Conservation (phyloP, 2,329 filamentous ascomycete genomes). For the Aspergillus flavus region DNA sequence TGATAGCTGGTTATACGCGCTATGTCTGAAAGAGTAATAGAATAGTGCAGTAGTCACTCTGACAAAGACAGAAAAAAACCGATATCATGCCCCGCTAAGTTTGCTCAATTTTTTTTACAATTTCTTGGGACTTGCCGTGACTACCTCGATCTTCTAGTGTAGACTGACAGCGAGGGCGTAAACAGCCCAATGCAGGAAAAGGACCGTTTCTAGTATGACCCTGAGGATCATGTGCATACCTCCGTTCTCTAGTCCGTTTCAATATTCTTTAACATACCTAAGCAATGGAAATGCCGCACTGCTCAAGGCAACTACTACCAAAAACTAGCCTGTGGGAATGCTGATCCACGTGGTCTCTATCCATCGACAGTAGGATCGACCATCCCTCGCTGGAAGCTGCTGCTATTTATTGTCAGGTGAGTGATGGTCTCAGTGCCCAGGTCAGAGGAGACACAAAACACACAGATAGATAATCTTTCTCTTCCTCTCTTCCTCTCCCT, state of each 20-base stretch:
- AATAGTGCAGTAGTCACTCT: background rate
- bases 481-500: background rate
- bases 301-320: background rate
- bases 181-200: background rate
- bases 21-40: background rate
- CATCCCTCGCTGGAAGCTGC: constrained; percentile 1
- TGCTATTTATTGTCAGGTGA: background rate
- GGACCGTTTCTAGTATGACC: no score
- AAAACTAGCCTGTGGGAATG: background rate
- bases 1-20: background rate
- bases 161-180: no score
- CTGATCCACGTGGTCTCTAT: background rate
- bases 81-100: background rate
- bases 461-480: background rate
- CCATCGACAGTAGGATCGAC: background rate
- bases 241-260: background rate
- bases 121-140: background rate
- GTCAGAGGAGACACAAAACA: background rate
- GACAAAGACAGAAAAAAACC: background rate
- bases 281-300: background rate
- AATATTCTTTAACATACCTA: background rate
- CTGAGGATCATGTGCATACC: background rate
- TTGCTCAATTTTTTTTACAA: background rate
- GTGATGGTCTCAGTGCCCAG: background rate
- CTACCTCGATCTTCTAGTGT: background rate